phyloP scores from a whole-genome alignment of 1,284 basidiomycete species.

The Phellopilus nigrolimitatus region DNA sequence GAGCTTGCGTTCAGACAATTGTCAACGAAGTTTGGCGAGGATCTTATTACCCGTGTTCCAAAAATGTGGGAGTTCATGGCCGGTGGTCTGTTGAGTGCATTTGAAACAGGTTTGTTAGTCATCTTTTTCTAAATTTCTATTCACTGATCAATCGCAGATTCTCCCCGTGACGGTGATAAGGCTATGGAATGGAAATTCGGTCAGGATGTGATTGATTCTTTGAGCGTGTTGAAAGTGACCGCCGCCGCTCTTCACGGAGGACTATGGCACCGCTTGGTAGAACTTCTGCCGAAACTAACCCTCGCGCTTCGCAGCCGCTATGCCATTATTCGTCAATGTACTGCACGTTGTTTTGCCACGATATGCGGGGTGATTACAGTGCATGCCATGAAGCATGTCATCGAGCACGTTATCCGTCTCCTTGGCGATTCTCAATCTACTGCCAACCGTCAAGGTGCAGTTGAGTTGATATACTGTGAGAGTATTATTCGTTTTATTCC shows the following conservation, averaged over 20 bases:
- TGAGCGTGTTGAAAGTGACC: constrained; percentile 85
- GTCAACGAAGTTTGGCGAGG: constrained; percentile 72
- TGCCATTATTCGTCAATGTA: constrained; percentile 85
- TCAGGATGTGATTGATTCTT: constrained; percentile 90
- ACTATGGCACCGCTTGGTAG: constrained; percentile 65
- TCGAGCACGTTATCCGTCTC: constrained; percentile 82
- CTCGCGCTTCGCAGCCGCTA: constrained; percentile 78
- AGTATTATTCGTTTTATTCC: constrained; percentile 22
- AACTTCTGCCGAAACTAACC: constrained; percentile 75
- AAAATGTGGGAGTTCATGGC: constrained; percentile 95
- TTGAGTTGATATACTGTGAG: constrained; percentile 89
- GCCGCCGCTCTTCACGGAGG: constrained; percentile 71
- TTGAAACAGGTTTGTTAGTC: constrained; percentile 48
- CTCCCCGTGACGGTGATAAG: constrained; percentile 50
- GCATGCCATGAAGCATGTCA: constrained; percentile 84
- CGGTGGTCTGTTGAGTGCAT: constrained; percentile 70
- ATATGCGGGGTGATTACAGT: constrained; percentile 83
- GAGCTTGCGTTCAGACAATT: constrained; percentile 78
- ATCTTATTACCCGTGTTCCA: constrained; percentile 74
- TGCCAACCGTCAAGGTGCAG: constrained; percentile 82
- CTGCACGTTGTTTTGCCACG: constrained; percentile 83
- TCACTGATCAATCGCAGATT: constrained; percentile 34
- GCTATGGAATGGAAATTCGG: constrained; percentile 70
- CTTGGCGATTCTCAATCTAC: constrained; percentile 79
- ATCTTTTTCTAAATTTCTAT: constrained; percentile 13